Conservation (phyloP, 208 protist species). For the Acanthamoeba healyi region DNA sequence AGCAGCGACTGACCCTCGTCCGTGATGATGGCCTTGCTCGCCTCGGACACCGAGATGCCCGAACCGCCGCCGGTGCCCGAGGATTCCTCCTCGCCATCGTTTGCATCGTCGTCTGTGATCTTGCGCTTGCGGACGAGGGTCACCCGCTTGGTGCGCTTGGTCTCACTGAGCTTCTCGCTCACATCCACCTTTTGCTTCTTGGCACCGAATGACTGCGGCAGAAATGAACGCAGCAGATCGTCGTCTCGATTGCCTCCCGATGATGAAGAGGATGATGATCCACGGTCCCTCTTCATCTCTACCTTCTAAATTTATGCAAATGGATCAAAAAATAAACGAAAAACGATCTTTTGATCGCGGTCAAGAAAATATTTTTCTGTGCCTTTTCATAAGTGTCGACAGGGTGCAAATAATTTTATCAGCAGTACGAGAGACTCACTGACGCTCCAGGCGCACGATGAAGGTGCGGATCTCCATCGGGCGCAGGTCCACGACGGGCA, state of each 20-base stretch:
- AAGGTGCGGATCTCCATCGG: slow-evolving; percentile 58
- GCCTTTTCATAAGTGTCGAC: background rate
- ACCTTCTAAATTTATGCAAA: background rate
- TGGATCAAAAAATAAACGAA: background rate
- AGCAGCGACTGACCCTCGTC: background rate
- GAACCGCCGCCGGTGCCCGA: background rate
- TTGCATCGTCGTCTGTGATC: background rate
- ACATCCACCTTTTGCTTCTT: slow-evolving; percentile 26
- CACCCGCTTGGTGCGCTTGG: background rate
- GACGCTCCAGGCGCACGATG: background rate
- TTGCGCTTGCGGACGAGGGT: slow-evolving; percentile 26
- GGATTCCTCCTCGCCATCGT: background rate
- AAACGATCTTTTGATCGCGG: background rate
- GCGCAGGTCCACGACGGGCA: background rate
- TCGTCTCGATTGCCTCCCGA: background rate
- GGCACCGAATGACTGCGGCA: slow-evolving; percentile 29
- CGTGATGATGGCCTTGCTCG: slow-evolving; percentile 36
- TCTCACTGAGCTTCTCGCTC: background rate
- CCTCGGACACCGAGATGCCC: background rate
- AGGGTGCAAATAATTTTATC: too few relatives aligned
- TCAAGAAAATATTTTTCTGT: background rate
- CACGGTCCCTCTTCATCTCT: background rate
- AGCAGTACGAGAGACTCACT: too few relatives aligned
- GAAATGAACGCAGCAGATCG: background rate
- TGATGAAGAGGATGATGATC: too few relatives aligned